Percentiles rank a stretch among this genome's conserved stretches.
Conservation (phyloP, 2,329 filamentous ascomycete species). For the Ophiosphaerella herpotricha region DNA sequence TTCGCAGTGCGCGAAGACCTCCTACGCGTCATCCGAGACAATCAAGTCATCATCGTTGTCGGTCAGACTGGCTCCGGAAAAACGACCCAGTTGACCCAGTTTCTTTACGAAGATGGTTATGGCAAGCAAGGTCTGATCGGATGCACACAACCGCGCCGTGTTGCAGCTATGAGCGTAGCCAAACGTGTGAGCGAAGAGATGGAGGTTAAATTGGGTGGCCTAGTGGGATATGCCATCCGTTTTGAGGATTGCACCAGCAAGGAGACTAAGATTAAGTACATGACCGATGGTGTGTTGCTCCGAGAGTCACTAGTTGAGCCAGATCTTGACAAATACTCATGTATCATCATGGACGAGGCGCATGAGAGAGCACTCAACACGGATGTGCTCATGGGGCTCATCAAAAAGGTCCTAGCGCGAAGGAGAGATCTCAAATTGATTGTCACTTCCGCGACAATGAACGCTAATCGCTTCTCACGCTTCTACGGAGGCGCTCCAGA, state of each 20-base stretch:
- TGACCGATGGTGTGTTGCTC: slow-evolving; percentile 95
- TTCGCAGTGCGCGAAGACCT: slow-evolving; percentile 96
- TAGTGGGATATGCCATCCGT: slow-evolving; percentile 94
- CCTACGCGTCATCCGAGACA: slow-evolving; percentile 88
- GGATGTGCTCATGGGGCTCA: slow-evolving; percentile 93
- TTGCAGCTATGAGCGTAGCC: slow-evolving; percentile 98
- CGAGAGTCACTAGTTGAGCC: slow-evolving; percentile 91
- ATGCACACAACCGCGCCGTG: slow-evolving; percentile 93
- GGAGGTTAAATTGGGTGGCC: slow-evolving; percentile 85
- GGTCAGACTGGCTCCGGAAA: slow-evolving; percentile 98
- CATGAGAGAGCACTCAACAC: slow-evolving; percentile 97
- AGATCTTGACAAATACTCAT: slow-evolving; percentile 94
- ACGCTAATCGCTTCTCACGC: slow-evolving; percentile 90
- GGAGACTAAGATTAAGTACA: slow-evolving; percentile 96
- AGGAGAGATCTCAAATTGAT: slow-evolving; percentile 93
- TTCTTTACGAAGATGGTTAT: slow-evolving; percentile 94
- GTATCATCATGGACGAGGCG: slow-evolving; percentile 99
- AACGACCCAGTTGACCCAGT: slow-evolving; percentile 96
- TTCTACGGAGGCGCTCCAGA: slow-evolving; percentile 97
- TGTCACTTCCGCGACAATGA: slow-evolving; percentile 98
- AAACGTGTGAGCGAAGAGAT: slow-evolving; percentile 99
- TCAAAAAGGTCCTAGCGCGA: slow-evolving; percentile 93
- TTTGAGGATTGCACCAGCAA: slow-evolving; percentile 98
- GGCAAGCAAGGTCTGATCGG: slow-evolving; percentile 86
- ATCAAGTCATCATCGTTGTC: slow-evolving; percentile 95